Conservation (phyloP, 495 filamentous ascomycete genomes). For the Annulohypoxylon stygium region DNA sequence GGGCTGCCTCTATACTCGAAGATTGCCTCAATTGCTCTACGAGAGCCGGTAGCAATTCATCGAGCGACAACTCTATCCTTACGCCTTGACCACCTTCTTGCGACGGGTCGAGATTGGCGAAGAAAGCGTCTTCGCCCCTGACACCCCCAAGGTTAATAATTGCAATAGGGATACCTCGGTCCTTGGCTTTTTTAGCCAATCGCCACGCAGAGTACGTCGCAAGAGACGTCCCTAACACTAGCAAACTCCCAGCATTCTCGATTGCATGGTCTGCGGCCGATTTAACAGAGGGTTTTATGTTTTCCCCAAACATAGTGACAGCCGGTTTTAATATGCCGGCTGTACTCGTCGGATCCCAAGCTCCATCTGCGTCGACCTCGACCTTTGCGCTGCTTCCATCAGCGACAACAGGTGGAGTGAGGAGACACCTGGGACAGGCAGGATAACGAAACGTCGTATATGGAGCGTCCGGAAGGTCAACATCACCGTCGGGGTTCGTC, state of each 20-base stretch:
- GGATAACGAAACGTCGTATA: constrained; percentile 94
- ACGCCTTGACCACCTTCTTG: constrained; percentile 64
- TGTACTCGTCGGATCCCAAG: constrained; percentile 75
- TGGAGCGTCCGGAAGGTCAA: constrained; percentile 87
- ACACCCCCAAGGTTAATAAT: constrained; percentile 88
- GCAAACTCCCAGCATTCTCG: constrained; percentile 76
- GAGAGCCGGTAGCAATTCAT: constrained; percentile 66
- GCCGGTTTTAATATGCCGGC: constrained; percentile 90
- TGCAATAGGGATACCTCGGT: constrained; percentile 85
- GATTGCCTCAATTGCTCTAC: constrained; percentile 57
- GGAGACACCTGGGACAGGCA: constrained; percentile 84
- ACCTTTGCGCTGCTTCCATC: constrained; percentile 71
- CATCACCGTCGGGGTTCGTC: constrained; percentile 94
- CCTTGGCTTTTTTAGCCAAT: constrained; percentile 83
- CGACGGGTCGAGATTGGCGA: constrained; percentile 61
- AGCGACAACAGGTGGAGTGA: constrained; percentile 69
- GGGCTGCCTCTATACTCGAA: constrained; percentile 25
- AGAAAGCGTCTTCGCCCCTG: constrained; percentile 80
- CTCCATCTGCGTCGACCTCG: constrained; percentile 83
- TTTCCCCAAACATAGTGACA: constrained; percentile 97
- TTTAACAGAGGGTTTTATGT: constrained; percentile 76
- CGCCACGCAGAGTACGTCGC: constrained; percentile 97
- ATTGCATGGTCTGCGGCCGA: constrained; percentile 82
- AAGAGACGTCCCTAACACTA: constrained; percentile 88
- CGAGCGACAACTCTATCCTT: constrained; percentile 67